Evolutionary conservation across 129 eudicot species (phyloP), one percentile per base, ranked within the genome.

Genomic region (Kitagawia praeruptora): DNA sequence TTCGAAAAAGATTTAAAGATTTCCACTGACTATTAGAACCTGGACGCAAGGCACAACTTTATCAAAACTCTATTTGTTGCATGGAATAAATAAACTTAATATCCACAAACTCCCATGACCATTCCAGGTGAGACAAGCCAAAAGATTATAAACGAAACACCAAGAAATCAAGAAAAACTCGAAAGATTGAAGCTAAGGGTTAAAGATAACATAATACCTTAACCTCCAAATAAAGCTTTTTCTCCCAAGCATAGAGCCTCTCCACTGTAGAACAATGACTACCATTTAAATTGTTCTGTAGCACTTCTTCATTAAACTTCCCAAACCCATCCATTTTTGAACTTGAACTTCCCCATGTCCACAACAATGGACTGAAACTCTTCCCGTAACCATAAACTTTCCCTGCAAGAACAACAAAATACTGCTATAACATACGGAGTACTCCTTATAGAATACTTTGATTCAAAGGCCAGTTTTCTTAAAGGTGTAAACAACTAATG

Each of bases 241-340:
- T 92, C 87, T 95, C 99, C 99, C 97, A 95, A 54, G 90, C 95
- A 81, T 87, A 90, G 79, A 95, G 77, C 80, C 96, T 92, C 86
- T 95, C 97, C 38, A 90, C 90, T 2, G 99, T 95, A 38, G 99
- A 92, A 84, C 94, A 80, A 69, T 95, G 97, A 81, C 89, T 86
- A 18, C 87, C 86, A 46, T 75, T 80, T 14, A 44, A 39, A 74
- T 77, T 76, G 66, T 74, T 80, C 16, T 84, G 89, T 4, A 78
- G 39, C 70, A 87, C 83, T 28, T 84, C 96, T 63, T 88, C 96
- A 56, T 90, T 89, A 51, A 84, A 85, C 82, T 92, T 94, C 23
- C 97, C 91, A 56, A 89, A 83, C 51, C 87, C 85, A 82, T 84
- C 88, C 83, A 82, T 82, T 86, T 81, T 89, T 11, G 82, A 77